Evolutionary conservation across 164 flowering plant genomes (phyloP).

Genomic region (Nymphaea colorata): DNA sequence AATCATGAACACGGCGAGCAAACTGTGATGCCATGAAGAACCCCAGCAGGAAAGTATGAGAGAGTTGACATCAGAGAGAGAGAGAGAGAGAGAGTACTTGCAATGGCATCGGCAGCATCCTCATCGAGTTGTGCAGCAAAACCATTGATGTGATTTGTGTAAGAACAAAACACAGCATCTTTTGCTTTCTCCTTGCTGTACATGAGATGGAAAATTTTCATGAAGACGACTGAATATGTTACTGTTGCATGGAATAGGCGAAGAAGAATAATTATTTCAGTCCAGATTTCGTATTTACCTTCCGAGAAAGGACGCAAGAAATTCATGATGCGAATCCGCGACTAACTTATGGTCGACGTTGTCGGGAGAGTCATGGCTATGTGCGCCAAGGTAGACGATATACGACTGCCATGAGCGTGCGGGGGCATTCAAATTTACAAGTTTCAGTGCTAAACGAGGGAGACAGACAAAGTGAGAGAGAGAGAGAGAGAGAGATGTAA

Average conservation of each 20-base stretch:
- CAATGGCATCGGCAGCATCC: conserved; percentile 9
- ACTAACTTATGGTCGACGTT: conserved; percentile 16
- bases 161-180: conserved; percentile 10
- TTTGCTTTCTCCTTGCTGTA: conserved; percentile 15
- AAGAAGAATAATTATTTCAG: neutral
- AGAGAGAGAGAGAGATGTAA: too few relatives aligned
- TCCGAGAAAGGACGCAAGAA: conserved; percentile 37
- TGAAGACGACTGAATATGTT: neutral
- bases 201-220: neutral
- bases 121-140: conserved; percentile 14
- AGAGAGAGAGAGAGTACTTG: conserved; percentile 5
- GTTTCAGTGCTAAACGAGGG: too few relatives aligned
- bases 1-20: too few relatives aligned
- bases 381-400: conserved; percentile 49
- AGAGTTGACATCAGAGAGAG: too few relatives aligned
- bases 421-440: too few relatives aligned
- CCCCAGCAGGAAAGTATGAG: too few relatives aligned
- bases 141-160: conserved; percentile 7
- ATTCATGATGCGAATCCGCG: conserved; percentile 22
- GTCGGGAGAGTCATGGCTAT: conserved; percentile 20
- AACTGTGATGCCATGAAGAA: too few relatives aligned
- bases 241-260: neutral
- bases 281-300: conserved; percentile 15
- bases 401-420: conserved; percentile 17
- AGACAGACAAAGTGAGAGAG: too few relatives aligned